A percentile compares a stretch with the other conserved stretches of the same genome.
These are phyloP conservation scores for Trichosporon sp. DNA, from an alignment of 1,284 basidiomycete genomes.

Conservation along the genomic window DNA sequence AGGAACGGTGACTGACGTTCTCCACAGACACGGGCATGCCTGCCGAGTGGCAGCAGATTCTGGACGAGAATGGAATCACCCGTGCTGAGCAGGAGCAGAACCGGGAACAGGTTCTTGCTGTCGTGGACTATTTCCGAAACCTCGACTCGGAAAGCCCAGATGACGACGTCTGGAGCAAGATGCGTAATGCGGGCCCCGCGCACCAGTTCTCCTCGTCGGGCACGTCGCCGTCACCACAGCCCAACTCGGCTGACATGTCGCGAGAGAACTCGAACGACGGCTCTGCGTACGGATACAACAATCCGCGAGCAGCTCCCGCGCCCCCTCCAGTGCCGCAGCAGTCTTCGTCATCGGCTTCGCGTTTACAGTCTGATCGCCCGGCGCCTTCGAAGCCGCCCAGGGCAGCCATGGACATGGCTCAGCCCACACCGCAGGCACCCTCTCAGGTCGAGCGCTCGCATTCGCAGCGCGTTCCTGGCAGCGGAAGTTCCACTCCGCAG, in stretches of 20 bases:
- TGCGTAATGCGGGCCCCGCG: conserved; percentile 50
- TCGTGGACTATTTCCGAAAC: conserved; percentile 80
- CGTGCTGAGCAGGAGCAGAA: conserved; percentile 94
- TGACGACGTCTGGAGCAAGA: conserved; percentile 71
- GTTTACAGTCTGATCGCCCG: conserved; percentile 18
- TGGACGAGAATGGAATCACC: conserved; percentile 95
- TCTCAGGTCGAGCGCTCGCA: conserved; percentile 15
- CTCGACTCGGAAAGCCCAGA: conserved; percentile 50
- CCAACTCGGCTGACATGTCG: conserved; percentile 38
- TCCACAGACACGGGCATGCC: conserved; percentile 76
- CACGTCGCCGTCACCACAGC: conserved; percentile 17
- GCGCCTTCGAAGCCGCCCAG: conserved; percentile 16
- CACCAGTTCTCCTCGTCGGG: conserved; percentile 19
- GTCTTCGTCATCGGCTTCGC: not conserved
- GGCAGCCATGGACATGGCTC: not conserved
- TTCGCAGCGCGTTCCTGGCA: conserved; percentile 18
- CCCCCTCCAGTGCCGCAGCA: conserved; percentile 11
- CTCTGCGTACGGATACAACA: conserved; percentile 11
- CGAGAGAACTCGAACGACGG: conserved; percentile 41
- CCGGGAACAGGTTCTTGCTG: conserved; percentile 94
- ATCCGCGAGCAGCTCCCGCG: conserved; percentile 17
- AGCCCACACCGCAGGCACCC: not conserved
- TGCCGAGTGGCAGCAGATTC: conserved; percentile 96
- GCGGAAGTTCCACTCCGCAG: conserved; percentile 26
- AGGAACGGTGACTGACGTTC: not conserved